These are phyloP conservation scores for Piromyces finnis DNA, from an alignment of 192 early-diverging fungal genomes.

Conservation along the genomic window DNA sequence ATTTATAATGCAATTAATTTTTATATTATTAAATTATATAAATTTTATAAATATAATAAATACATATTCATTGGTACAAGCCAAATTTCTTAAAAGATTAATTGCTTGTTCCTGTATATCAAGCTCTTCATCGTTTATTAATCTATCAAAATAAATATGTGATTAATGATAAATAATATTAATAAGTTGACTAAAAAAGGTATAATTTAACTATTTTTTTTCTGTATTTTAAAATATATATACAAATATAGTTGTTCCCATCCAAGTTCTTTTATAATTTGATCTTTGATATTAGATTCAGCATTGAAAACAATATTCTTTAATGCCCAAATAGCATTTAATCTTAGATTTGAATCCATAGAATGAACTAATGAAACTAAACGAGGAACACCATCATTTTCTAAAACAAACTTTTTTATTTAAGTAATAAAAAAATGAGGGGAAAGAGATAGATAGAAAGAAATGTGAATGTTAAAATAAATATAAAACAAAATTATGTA, in stretches of 20 bases:
- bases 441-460: too few species aligned
- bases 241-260: conserved; percentile 27
- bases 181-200: too few species aligned
- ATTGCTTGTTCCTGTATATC: conserved; percentile 60
- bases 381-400: conserved; percentile 47
- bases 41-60: too few species aligned
- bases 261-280: conserved; percentile 44
- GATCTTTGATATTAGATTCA: conserved; percentile 39
- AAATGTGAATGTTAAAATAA: too few species aligned
- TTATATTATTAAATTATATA: too few species aligned
- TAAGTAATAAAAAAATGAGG: too few species aligned
- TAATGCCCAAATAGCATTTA: conserved; percentile 66
- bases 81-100: conserved; percentile 55
- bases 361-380: conserved; percentile 32
- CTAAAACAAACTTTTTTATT: conserved; percentile 27
- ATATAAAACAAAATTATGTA: neutral
- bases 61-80: conserved; percentile 24
- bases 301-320: conserved; percentile 62
- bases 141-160: conserved; percentile 2
- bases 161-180: neutral
- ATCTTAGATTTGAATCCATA: conserved; percentile 13
- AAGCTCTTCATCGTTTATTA: conserved; percentile 38
- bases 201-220: too few species aligned
- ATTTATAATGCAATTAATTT: too few species aligned
- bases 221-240: too few species aligned